phyloP scores from a whole-genome alignment of 306 rosid species.

The Macrotyloma uniflorum region DNA sequence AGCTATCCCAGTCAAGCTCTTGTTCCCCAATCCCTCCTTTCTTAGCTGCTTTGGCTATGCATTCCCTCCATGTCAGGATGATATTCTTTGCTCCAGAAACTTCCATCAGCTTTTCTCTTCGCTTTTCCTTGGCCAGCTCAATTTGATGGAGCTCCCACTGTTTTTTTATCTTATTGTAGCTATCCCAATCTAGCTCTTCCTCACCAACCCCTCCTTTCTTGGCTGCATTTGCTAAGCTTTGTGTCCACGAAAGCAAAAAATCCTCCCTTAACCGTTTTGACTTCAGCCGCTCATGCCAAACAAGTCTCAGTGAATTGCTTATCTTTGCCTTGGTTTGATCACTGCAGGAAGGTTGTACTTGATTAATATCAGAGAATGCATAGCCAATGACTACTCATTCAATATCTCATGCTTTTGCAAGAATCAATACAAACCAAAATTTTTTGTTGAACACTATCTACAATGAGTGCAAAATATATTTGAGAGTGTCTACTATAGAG shows the following conservation, averaged over 20 bases:
- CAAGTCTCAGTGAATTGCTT: conserved; percentile 57
- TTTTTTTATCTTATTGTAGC: conserved; percentile 44
- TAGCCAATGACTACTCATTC: conserved; percentile 19
- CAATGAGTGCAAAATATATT: neutral
- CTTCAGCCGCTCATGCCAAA: conserved; percentile 71
- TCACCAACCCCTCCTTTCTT: conserved; percentile 67
- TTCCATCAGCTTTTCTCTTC: conserved; percentile 39
- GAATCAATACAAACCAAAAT: conserved; percentile 1
- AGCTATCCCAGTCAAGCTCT: conserved; percentile 81
- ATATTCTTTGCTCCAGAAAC: conserved; percentile 45
- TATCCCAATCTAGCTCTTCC: conserved; percentile 62
- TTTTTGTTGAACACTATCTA: neutral
- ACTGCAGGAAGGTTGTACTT: conserved; percentile 50
- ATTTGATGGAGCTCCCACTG: conserved; percentile 36
- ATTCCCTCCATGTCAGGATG: conserved; percentile 38
- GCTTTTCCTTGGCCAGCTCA: conserved; percentile 45
- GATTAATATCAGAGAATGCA: conserved; percentile 8
- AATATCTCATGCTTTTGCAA: conserved; percentile 25
- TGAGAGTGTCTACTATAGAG: neutral
- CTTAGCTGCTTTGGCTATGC: conserved; percentile 76
- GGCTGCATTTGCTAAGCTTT: conserved; percentile 71
- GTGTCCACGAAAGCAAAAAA: conserved; percentile 57
- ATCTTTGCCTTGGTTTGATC: conserved; percentile 70
- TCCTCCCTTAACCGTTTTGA: conserved; percentile 50
- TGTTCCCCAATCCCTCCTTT: conserved; percentile 66